A percentile compares a stretch with the other conserved stretches of the same genome.
Conservation (phyloP, 371 early-diverging fungal genomes). For the Mortierella sp. region DNA sequence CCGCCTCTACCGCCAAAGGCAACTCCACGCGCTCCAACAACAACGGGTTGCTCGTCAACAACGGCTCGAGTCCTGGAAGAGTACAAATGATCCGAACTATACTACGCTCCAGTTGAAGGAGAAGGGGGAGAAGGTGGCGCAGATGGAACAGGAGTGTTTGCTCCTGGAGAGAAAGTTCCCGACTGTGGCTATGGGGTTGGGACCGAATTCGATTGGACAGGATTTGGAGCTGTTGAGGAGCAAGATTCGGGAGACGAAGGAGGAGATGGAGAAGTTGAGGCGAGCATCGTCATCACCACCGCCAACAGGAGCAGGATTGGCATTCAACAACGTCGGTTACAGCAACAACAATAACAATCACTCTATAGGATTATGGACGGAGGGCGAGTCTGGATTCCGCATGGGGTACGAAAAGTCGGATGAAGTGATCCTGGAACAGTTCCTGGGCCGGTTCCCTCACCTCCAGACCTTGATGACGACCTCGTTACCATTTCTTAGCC, state of each 20-base stretch:
- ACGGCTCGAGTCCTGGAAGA: not conserved
- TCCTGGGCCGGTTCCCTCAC: not conserved
- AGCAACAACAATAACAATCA: not conserved
- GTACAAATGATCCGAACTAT: not conserved
- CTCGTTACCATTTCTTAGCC: not conserved
- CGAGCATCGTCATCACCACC: not conserved
- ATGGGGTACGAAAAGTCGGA: not conserved
- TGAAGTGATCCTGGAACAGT: not conserved
- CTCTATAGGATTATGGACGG: not conserved
- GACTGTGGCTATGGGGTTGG: not conserved
- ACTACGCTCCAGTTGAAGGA: not conserved
- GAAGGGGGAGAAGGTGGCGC: not conserved
- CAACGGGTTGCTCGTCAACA: not conserved
- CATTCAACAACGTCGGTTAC: not conserved
- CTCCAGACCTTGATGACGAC: not conserved
- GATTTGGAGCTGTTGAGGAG: not conserved
- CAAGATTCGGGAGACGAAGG: not conserved
- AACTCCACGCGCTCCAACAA: not conserved
- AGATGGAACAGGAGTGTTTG: not conserved
- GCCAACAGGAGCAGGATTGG: too few relatives aligned
- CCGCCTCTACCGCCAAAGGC: not conserved
- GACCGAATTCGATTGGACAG: not conserved
- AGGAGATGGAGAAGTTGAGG: not conserved
- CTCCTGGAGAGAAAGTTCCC: not conserved
- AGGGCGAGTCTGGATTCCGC: not conserved